Base-by-base conservation (phyloP, 1,284 basidiomycete species). In the Afroboletus lepidellus region DNA sequence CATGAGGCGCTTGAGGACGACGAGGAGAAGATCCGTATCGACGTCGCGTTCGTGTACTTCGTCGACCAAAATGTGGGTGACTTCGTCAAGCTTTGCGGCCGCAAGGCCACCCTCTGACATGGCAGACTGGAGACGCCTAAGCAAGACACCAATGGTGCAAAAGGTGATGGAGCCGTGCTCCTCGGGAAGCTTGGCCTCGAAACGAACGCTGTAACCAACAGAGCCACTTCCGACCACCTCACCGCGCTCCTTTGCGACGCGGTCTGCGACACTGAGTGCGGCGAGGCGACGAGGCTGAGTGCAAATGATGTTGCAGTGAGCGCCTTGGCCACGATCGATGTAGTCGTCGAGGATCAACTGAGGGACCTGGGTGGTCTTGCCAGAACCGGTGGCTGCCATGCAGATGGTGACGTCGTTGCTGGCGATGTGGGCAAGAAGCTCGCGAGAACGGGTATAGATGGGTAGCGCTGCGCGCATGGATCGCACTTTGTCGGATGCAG, bases 31-130 rank as follows among this genome's bases (percentile, higher is more conserved):
- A 70, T 98, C 96, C 0, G 93, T 97, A 67, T 98, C 94, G 52
- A 98, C 85, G 64, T 97, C 94, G 29, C 95, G 86, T 71, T 98
- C 94, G 70, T 99, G 95, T 3, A 96, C 95, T 72, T 99, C 95
- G 69, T 99, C 95, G 38, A 98, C 91, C 36, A 98, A 74, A 55
- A 98, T 82, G 71, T 98, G 95, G 8, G 94, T 94, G 43, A 97
- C 80, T 51, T 84, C 78, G 62, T 98, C 94, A 58, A 98, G 76
- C 54, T 73, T 74, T 24, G 72, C 64, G 49, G 70, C 67, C 7
- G 41, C 53, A 41, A 61, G 55, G 36, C 66, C 65, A 23, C 71
- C 72, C 21, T 74, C 74, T 43, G 79, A 70, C 59, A 97, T 77
- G 16, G 88, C 85, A 11, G 83, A 82, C 70, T 98, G 96, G 70